These are phyloP conservation scores for Penicillium sp. DNA, from an alignment of 2,329 filamentous ascomycete species.

Conservation along the genomic window DNA sequence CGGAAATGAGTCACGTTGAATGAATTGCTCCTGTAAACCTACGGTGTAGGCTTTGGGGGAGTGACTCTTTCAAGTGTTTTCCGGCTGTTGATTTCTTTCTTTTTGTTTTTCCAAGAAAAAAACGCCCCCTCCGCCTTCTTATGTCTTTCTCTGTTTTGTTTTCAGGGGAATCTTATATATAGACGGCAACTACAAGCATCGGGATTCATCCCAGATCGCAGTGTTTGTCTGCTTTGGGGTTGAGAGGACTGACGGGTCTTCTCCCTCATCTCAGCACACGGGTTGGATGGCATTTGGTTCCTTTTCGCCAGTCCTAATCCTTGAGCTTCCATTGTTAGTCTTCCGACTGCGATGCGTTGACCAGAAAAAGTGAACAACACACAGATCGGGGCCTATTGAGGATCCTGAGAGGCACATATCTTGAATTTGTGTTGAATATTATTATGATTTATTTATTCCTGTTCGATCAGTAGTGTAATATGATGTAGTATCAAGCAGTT, in stretches of 20 bases:
- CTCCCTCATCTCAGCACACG: constrained; percentile 17
- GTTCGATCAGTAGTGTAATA: background rate
- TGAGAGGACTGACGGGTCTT: constrained; percentile 3
- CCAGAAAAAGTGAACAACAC: constrained; percentile 30
- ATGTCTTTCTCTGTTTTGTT: constrained; percentile 11
- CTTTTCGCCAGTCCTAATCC: constrained; percentile 30
- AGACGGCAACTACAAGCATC: constrained; percentile 8
- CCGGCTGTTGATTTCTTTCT: background rate
- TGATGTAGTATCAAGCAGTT: too few species aligned
- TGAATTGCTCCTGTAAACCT: constrained; percentile 2
- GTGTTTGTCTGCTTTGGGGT: background rate
- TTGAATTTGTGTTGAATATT: constrained; percentile 19
- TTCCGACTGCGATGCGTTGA: constrained; percentile 21
- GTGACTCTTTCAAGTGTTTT: background rate
- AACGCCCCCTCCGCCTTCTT: background rate
- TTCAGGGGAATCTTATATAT: constrained; percentile 2
- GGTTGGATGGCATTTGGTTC: constrained; percentile 32
- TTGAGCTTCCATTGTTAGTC: constrained; percentile 17
- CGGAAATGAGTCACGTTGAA: background rate
- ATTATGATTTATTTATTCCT: constrained; percentile 5
- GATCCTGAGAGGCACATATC: constrained; percentile 23
- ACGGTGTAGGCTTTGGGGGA: background rate
- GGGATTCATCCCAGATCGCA: constrained; percentile 10
- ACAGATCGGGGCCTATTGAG: constrained; percentile 17
- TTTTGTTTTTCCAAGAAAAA: background rate